Evolutionary conservation across 352 stramenopile genomes (phyloP).

Genomic region (Phytophthora ramorum): DNA sequence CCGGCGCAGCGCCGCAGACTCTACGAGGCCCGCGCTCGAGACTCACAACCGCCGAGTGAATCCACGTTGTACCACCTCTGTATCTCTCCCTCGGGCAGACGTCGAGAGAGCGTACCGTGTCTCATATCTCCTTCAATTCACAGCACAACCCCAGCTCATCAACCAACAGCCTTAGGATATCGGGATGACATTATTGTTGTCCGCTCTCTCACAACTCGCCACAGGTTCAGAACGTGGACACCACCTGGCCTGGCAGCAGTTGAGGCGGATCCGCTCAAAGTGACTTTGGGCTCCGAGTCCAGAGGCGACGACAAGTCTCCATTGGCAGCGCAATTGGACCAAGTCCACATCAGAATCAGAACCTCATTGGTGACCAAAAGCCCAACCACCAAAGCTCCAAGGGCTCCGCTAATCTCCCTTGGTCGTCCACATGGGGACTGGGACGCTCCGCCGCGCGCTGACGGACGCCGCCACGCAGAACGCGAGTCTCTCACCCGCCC

Average conservation of each 20-base stretch:
- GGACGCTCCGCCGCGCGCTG: conserved; percentile 1
- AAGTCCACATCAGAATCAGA: conserved; percentile 15
- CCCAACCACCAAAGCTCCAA: background rate
- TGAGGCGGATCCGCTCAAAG: conserved; percentile 5
- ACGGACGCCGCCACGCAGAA: background rate
- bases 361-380: background rate
- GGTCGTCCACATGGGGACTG: conserved; percentile 18
- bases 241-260: background rate
- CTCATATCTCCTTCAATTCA: conserved; percentile 10
- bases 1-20: no score
- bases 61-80: conserved; percentile 32
- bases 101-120: background rate
- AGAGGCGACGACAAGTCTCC: conserved; percentile 4
- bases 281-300: conserved; percentile 3
- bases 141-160: background rate
- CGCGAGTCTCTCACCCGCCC: conserved; percentile 24
- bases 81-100: conserved; percentile 24
- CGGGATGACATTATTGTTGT: background rate
- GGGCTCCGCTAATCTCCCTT: conserved; percentile 28
- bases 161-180: conserved; percentile 15
- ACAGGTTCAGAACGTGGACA: conserved; percentile 14
- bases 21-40: no score
- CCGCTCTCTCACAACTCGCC: conserved; percentile 6
- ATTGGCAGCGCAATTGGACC: background rate
- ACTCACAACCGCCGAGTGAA: conserved; percentile 19